Percentiles rank a stretch among this genome's conserved stretches.
Conservation (phyloP, 1,284 basidiomycete genomes). For the Sanghuangporus weigelae region DNA sequence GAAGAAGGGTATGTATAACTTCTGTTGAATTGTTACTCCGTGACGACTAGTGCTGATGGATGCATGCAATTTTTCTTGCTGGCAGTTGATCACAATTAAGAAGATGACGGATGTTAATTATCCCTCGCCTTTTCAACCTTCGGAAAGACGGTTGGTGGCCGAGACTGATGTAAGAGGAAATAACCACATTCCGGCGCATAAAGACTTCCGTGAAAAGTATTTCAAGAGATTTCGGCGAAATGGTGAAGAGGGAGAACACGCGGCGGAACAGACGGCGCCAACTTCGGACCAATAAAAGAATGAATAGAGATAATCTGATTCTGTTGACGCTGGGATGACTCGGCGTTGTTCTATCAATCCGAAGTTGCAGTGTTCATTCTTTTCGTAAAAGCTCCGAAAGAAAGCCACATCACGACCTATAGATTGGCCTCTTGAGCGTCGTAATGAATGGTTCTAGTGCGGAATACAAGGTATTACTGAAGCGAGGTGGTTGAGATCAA, state of each 20-base stretch:
- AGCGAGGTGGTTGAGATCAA: background rate
- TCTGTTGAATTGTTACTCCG: background rate
- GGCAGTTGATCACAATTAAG: slow-evolving; percentile 83
- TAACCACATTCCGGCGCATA: slow-evolving; percentile 62
- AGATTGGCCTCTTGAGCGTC: background rate
- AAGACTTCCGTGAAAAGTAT: slow-evolving; percentile 76
- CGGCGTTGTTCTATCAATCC: background rate
- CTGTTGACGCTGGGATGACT: background rate
- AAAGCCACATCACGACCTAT: background rate
- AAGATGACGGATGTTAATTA: slow-evolving; percentile 54
- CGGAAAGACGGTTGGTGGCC: slow-evolving; percentile 24
- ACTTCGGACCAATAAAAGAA: background rate
- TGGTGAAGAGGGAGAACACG: slow-evolving; percentile 12
- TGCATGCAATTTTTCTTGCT: slow-evolving; percentile 7
- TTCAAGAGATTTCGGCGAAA: slow-evolving; percentile 66
- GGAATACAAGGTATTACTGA: background rate
- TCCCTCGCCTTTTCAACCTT: slow-evolving; percentile 43
- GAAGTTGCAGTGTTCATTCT: slow-evolving; percentile 3
- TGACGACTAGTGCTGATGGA: background rate
- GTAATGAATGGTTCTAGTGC: background rate
- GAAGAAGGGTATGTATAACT: slow-evolving; percentile 65
- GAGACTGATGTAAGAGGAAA: slow-evolving; percentile 19
- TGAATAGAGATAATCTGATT: background rate
- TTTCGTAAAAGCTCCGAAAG: slow-evolving; percentile 3
- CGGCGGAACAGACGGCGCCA: background rate